A percentile compares a stretch with the other conserved stretches of the same genome.
These are phyloP conservation scores for Forsythia suspensa DNA, from an alignment of 257 asterid species.

Conservation along the genomic window DNA sequence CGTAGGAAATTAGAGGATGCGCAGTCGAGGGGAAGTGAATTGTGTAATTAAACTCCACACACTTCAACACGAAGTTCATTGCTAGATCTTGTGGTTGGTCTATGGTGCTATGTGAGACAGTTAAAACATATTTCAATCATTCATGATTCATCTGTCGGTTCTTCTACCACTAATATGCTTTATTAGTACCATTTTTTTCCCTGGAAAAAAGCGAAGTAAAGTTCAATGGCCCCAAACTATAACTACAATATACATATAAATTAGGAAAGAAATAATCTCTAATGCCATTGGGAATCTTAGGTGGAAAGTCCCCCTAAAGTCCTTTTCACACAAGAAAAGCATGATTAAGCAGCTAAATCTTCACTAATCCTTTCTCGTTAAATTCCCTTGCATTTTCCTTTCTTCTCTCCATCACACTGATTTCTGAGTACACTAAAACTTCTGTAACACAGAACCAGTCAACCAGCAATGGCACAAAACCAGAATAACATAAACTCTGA, in stretches of 20 bases:
- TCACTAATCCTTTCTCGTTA: constrained; percentile 15
- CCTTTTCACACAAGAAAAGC: neutral
- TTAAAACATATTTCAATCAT: neutral
- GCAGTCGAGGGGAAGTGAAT: neutral
- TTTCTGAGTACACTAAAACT: neutral
- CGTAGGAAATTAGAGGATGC: neutral
- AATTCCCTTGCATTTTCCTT: neutral
- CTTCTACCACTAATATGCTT: too few species aligned
- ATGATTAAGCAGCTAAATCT: constrained; percentile 1
- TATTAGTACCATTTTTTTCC: neutral
- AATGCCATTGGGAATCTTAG: constrained; percentile 2
- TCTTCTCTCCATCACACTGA: constrained; percentile 3
- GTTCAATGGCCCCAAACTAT: neutral
- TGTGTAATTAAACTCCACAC: neutral
- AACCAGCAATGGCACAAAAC: constrained; percentile 29
- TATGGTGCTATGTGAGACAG: neutral
- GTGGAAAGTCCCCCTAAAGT: constrained; percentile 3
- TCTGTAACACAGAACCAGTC: neutral
- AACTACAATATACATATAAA: neutral
- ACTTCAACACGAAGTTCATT: neutral
- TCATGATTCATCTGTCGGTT: neutral
- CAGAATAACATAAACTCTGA: constrained; percentile 5
- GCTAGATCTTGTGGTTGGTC: neutral
- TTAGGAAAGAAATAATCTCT: neutral
- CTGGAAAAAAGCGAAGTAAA: neutral